Conservation (phyloP, 306 rosid species). For the Glycine soja region DNA sequence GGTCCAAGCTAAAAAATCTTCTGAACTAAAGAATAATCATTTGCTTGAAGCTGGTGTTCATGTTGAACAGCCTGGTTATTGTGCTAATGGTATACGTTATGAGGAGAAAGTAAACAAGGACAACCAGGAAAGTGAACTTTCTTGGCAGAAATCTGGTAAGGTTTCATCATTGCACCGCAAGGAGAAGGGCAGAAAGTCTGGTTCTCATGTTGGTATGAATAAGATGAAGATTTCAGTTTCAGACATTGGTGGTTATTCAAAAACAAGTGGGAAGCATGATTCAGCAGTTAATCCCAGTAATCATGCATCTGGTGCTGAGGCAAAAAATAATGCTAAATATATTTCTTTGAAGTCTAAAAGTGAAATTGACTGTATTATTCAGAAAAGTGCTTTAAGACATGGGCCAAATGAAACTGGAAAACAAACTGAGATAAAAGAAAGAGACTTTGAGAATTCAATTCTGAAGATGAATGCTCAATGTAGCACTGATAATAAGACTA, state of each 20-base stretch:
- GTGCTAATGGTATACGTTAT: conserved; percentile 45
- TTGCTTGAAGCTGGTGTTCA: conserved; percentile 45
- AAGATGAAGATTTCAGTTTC: conserved; percentile 55
- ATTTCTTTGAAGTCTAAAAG: conserved; percentile 48
- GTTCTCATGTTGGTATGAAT: conserved; percentile 51
- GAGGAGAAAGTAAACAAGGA: conserved; percentile 50
- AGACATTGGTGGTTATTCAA: conserved; percentile 55
- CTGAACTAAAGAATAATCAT: conserved; percentile 51
- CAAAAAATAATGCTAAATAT: conserved; percentile 45
- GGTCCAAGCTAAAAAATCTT: conserved; percentile 47
- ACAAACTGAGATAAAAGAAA: conserved; percentile 49
- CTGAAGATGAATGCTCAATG: conserved; percentile 50
- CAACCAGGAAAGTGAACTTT: conserved; percentile 45
- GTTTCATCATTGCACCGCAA: conserved; percentile 45
- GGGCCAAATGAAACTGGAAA: conserved; percentile 53
- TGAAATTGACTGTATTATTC: conserved; percentile 43
- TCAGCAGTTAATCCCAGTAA: conserved; percentile 53
- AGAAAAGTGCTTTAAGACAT: conserved; percentile 48
- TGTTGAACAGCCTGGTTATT: conserved; percentile 45
- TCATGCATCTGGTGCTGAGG: conserved; percentile 46
- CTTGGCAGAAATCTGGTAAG: conserved; percentile 55
- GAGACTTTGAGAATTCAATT: conserved; percentile 54
- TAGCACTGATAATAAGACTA: conserved; percentile 47
- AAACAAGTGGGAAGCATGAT: conserved; percentile 49
- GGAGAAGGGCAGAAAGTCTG: conserved; percentile 52